These are phyloP conservation scores for Incumbomyces delicatus DNA, from an alignment of 2,329 filamentous ascomycete species.

Conservation along the genomic window DNA sequence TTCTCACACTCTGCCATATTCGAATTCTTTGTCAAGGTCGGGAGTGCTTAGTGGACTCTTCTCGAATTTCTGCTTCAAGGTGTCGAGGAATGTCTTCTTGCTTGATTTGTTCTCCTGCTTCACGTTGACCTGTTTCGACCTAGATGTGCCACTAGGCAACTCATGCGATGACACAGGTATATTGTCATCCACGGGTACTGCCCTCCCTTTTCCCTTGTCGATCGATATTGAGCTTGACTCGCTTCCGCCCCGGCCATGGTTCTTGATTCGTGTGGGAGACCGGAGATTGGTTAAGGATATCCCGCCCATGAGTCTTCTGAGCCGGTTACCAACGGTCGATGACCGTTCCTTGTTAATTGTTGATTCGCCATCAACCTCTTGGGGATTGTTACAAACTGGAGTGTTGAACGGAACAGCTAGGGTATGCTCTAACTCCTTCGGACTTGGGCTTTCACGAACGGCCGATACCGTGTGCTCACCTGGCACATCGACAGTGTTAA, in stretches of 20 bases:
- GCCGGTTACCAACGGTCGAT: background rate
- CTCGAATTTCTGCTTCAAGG: slow-evolving; percentile 16
- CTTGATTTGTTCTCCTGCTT: background rate
- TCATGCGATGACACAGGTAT: background rate
- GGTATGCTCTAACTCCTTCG: background rate
- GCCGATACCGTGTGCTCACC: background rate
- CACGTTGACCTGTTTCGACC: background rate
- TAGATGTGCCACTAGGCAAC: background rate
- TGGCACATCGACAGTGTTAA: background rate
- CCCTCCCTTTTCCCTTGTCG: slow-evolving; percentile 10
- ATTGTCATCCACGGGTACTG: background rate
- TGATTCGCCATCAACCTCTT: background rate
- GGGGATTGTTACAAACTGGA: background rate
- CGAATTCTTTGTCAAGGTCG: slow-evolving; percentile 16
- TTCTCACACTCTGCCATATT: slow-evolving; percentile 4
- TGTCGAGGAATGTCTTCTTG: slow-evolving; percentile 11
- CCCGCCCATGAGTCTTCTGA: background rate
- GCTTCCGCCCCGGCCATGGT: background rate
- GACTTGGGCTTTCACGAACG: background rate
- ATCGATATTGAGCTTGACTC: background rate
- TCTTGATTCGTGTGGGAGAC: background rate
- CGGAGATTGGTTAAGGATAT: slow-evolving; percentile 2
- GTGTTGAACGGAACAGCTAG: slow-evolving; percentile 1
- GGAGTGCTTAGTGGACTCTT: slow-evolving; percentile 16
- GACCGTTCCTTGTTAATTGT: background rate